These are phyloP conservation scores for Jacaranda copaia DNA, from an alignment of 257 asterid genomes.

Conservation along the genomic window DNA sequence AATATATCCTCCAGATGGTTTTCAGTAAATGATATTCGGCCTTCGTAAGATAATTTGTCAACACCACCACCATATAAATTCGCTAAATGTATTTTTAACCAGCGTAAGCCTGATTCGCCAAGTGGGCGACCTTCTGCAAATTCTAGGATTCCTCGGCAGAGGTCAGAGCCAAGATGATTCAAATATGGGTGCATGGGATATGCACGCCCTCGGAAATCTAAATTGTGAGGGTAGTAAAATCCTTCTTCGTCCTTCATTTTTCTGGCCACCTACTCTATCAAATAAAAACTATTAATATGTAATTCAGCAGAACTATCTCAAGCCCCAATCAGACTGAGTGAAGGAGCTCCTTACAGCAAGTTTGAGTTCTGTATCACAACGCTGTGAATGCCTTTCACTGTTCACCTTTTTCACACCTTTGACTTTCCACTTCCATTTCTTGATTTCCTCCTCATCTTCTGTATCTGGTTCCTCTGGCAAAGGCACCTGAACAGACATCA, in stretches of 20 bases:
- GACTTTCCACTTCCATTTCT: constrained; percentile 92
- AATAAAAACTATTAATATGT: constrained; percentile 31
- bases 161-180: constrained; percentile 97
- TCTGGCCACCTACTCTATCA: constrained; percentile 85
- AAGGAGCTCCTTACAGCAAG: constrained; percentile 76
- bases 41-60: constrained; percentile 87
- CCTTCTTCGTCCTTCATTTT: constrained; percentile 99
- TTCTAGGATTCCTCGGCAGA: constrained; percentile 93
- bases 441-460: constrained; percentile 73
- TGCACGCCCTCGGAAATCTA: constrained; percentile 98
- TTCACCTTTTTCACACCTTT: constrained; percentile 72
- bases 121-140: constrained; percentile 98
- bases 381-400: constrained; percentile 90
- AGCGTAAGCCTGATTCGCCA: constrained; percentile 82
- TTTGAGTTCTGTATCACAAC: constrained; percentile 95
- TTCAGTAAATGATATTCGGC: constrained; percentile 78
- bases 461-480: constrained; percentile 86
- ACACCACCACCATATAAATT: constrained; percentile 91
- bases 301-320: constrained; percentile 13
- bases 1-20: constrained; percentile 83
- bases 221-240: constrained; percentile 93
- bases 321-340: constrained; percentile 23
- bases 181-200: constrained; percentile 99
- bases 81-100: constrained; percentile 93
- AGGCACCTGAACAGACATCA: constrained; percentile 61